A percentile compares a stretch with the other conserved stretches of the same genome.
Evolutionary conservation across 176 grass and related monocot genomes (phyloP).

Genomic region (Oropetium thomaeum): DNA sequence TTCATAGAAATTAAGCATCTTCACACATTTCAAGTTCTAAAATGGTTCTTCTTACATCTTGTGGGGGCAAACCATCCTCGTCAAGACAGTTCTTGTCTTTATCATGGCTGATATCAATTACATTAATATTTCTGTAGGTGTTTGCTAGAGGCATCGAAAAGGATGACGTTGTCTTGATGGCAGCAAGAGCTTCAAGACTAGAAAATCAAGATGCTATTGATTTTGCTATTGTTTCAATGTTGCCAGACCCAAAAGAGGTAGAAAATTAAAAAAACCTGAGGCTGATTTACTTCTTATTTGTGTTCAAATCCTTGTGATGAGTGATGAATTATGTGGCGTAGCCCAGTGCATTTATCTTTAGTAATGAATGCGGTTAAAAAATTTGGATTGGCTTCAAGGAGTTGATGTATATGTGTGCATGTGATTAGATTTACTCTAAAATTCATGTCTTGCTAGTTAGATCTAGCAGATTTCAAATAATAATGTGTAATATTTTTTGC

Average conservation of each 20-base stretch:
- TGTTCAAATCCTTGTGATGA: not conserved
- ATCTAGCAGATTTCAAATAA: conserved; percentile 1
- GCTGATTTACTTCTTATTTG: not conserved
- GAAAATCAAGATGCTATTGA: conserved; percentile 89
- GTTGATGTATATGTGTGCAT: not conserved
- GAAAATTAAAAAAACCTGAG: not conserved
- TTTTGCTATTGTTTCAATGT: conserved; percentile 65
- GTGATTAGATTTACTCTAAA: not conserved
- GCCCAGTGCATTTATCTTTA: not conserved
- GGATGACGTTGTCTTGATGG: conserved; percentile 58
- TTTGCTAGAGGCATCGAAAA: conserved; percentile 48
- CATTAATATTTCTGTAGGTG: conserved; percentile 28
- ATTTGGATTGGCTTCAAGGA: not conserved
- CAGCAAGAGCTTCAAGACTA: conserved; percentile 67
- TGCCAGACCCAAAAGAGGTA: conserved; percentile 74
- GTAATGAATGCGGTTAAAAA: not conserved
- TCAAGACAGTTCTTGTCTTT: not conserved
- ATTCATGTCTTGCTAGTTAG: not conserved
- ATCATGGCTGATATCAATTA: not conserved
- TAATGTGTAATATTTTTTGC: not conserved
- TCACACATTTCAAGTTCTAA: conserved; percentile 12
- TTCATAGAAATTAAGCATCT: conserved; percentile 13
- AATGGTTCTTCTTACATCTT: conserved; percentile 6
- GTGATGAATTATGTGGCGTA: not conserved
- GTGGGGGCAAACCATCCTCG: not conserved